These are phyloP conservation scores for Canavalia gladiata DNA, from an alignment of 306 rosid species.

Conservation along the genomic window DNA sequence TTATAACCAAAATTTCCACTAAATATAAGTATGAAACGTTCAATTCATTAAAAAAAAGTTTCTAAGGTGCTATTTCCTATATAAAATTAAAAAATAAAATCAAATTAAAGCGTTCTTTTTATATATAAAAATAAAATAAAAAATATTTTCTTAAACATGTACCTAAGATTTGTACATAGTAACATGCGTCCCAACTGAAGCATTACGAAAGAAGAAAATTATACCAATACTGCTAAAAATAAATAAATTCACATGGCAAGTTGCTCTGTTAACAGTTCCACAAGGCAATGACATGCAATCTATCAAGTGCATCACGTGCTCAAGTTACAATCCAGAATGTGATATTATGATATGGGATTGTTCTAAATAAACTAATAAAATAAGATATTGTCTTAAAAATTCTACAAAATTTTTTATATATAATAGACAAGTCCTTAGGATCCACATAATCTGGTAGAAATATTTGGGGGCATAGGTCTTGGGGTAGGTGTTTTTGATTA, in stretches of 20 bases:
- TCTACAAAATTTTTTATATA: too few relatives aligned
- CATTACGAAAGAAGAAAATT: neutral
- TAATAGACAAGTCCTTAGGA: neutral
- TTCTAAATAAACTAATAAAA: too few relatives aligned
- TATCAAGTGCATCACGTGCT: conserved; percentile 43
- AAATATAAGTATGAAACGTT: neutral
- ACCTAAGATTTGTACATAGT: neutral
- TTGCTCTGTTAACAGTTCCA: conserved; percentile 28
- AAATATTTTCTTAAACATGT: too few relatives aligned
- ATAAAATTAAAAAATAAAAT: too few relatives aligned
- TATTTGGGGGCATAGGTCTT: conserved; percentile 26
- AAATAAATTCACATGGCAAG: conserved; percentile 48
- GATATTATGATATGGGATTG: neutral
- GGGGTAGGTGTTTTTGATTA: neutral
- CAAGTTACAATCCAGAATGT: neutral
- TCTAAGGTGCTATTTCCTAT: neutral
- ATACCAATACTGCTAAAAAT: neutral
- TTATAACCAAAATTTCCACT: too few relatives aligned
- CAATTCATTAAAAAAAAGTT: neutral
- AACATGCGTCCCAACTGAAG: neutral
- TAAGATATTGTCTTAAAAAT: too few relatives aligned
- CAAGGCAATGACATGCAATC: neutral
- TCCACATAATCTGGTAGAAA: conserved; percentile 3
- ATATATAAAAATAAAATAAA: too few relatives aligned
- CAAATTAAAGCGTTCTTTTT: too few relatives aligned